Evolutionary conservation across 805 yeast species (phyloP), one percentile per base, ranked within the genome.

Genomic region (Lipomyces mesembrius): DNA sequence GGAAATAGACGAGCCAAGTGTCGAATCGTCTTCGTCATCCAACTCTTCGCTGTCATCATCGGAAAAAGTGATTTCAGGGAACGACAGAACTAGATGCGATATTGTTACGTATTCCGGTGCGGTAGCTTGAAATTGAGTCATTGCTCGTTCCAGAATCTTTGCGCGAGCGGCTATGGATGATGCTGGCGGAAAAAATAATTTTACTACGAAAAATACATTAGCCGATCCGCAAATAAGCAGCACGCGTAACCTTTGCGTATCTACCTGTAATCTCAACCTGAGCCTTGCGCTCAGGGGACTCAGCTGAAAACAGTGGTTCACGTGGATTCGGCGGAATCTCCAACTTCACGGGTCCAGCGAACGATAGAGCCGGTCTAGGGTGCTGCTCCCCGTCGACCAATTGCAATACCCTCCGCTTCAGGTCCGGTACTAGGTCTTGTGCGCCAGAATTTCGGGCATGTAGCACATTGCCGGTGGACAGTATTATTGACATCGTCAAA

Each of bases 11-110:
- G 52, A 46, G 54, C 37, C 67, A 14, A 29, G 14, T 4, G 39
- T 34, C n/a, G 62, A 46, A 2, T 17, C 51, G 35, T 65, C 67
- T 9, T 54, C 51, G 6, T 61, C 60, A n/a, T 55, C 69, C 57
- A 64, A 68, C 25, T 63, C 72, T 51, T 67, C 73, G 11, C 68
- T 74, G 58, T 69, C 74, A 22, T 74, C 71, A 43, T 75, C 77
- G n/a, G 74, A 61, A 56, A 75, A 76, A 2, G 70, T 63, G 20
- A 76, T 60, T 11, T 75, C 77, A n/a, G 76, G 74, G 49, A 76
- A 63, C 20, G 76, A 73, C 34, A 76, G 60, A n/a, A 74, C 60
- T 12, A 70, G 65, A 25, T 53, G 55, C 17, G 66, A 34, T 17
- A 65, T 67, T 8, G 25, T 22, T 3, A 60, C 61, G 22, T 51